Evolutionary conservation across 1,284 basidiomycete species (phyloP).

Genomic region (Boletus hoseneyae): DNA sequence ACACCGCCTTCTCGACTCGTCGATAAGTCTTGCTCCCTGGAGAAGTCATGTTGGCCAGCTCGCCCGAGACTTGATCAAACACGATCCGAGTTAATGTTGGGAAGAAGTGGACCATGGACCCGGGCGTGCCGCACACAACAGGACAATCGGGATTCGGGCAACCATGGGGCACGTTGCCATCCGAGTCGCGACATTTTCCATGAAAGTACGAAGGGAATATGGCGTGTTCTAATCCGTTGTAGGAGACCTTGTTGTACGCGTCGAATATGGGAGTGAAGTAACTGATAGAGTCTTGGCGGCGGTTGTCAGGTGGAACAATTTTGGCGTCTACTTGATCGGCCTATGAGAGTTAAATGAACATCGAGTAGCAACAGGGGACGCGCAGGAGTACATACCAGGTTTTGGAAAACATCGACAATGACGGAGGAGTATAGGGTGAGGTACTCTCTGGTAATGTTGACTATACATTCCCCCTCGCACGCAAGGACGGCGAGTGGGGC

Average conservation of each 20-base stretch:
- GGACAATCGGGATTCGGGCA: conserved; percentile 77
- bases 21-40: conserved; percentile 41
- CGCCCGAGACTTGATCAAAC: conserved; percentile 42
- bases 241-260: conserved; percentile 45
- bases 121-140: conserved; percentile 75
- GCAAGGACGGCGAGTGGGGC: conserved; percentile 40
- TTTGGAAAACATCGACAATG: conserved; percentile 17
- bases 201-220: conserved; percentile 70
- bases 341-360: conserved; percentile 23
- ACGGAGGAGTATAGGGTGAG: conserved; percentile 43
- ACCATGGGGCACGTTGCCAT: conserved; percentile 57
- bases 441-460: conserved; percentile 52
- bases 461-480: conserved; percentile 70
- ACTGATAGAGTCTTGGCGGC: conserved; percentile 29
- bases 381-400: conserved; percentile 18
- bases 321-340: conserved; percentile 36
- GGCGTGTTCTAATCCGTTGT: conserved; percentile 42
- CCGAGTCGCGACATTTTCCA: conserved; percentile 61
- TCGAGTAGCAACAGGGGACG: neutral
- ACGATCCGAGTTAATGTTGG: conserved; percentile 46
- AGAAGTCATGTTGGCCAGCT: conserved; percentile 36
- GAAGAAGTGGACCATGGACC: conserved; percentile 69
- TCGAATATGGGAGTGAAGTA: conserved; percentile 47
- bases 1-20: conserved; percentile 39
- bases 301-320: conserved; percentile 35